These are phyloP conservation scores for Calendula officinalis DNA, from an alignment of 129 eudicot species.

Conservation along the genomic window DNA sequence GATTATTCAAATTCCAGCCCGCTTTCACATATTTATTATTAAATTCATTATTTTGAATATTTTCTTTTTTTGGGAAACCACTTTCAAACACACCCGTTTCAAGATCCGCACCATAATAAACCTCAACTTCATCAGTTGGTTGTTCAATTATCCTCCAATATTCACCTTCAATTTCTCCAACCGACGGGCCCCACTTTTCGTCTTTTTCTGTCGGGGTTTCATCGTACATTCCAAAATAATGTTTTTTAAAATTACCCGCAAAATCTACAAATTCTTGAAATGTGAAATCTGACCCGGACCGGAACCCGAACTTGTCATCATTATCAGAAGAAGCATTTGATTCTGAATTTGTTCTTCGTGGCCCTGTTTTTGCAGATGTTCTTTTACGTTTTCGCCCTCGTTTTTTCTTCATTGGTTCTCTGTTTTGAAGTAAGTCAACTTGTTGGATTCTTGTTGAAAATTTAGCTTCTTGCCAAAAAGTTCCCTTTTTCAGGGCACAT, in stretches of 20 bases:
- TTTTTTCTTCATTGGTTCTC: conserved; percentile 74
- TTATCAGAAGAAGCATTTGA: conserved; percentile 38
- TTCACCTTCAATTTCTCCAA: conserved; percentile 78
- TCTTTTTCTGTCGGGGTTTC: conserved; percentile 8
- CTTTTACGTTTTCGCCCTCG: conserved; percentile 48
- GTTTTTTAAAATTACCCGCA: conserved; percentile 51
- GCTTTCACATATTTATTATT: conserved; percentile 48
- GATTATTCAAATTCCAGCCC: conserved; percentile 75
- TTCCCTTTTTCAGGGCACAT: conserved; percentile 48
- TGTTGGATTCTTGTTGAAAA: conserved; percentile 71
- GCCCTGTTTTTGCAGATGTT: conserved; percentile 33
- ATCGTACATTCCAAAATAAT: conserved; percentile 49
- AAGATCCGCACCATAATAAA: conserved; percentile 79
- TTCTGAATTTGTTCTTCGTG: conserved; percentile 36
- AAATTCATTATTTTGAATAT: conserved; percentile 18
- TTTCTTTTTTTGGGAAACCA: conserved; percentile 56
- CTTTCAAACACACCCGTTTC: conserved; percentile 71
- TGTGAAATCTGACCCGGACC: conserved; percentile 68
- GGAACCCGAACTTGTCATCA: conserved; percentile 74
- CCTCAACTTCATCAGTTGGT: conserved; percentile 91
- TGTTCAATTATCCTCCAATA: conserved; percentile 83
- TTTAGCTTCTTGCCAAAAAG: conserved; percentile 54
- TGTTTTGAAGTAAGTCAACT: conserved; percentile 73
- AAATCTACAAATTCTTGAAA: conserved; percentile 51
- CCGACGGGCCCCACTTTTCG: conserved; percentile 43